phyloP scores from a whole-genome alignment of 805 yeast species.

The Candida tammaniensis region DNA sequence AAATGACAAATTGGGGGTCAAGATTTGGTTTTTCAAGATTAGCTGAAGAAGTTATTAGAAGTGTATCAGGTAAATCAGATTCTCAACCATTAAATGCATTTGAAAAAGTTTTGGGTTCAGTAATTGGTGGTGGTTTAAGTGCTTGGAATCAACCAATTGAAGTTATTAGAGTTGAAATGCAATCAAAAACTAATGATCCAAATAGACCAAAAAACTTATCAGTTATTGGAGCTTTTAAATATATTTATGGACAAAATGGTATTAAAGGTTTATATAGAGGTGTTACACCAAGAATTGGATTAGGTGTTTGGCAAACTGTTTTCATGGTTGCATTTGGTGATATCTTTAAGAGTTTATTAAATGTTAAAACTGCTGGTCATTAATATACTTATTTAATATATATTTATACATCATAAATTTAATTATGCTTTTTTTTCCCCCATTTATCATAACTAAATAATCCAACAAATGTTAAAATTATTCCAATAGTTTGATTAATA shows the following conservation, averaged over 20 bases:
- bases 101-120: conserved; percentile 83
- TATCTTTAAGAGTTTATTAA: conserved; percentile 48
- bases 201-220: conserved; percentile 90
- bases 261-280: conserved; percentile 91
- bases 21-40: conserved; percentile 90
- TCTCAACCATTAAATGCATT: conserved; percentile 62
- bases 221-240: conserved; percentile 72
- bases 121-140: conserved; percentile 93
- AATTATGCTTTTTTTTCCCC: conserved; percentile 23
- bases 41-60: conserved; percentile 82
- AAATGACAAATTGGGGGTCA: conserved; percentile 99
- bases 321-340: conserved; percentile 99
- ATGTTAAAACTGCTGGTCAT: conserved; percentile 40
- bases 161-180: conserved; percentile 98
- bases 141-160: conserved; percentile 99
- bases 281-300: conserved; percentile 93
- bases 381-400: conserved; percentile 8
- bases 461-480: conserved; percentile 36
- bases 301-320: conserved; percentile 97
- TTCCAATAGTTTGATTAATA: conserved; percentile 32
- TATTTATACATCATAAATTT: conserved; percentile 4
- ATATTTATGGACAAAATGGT: conserved; percentile 82
- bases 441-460: conserved; percentile 42
- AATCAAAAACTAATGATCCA: conserved; percentile 89
- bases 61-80: conserved; percentile 53